Base-by-base conservation (phyloP, 495 filamentous ascomycete species). In the Annulohypoxylon moriforme region DNA sequence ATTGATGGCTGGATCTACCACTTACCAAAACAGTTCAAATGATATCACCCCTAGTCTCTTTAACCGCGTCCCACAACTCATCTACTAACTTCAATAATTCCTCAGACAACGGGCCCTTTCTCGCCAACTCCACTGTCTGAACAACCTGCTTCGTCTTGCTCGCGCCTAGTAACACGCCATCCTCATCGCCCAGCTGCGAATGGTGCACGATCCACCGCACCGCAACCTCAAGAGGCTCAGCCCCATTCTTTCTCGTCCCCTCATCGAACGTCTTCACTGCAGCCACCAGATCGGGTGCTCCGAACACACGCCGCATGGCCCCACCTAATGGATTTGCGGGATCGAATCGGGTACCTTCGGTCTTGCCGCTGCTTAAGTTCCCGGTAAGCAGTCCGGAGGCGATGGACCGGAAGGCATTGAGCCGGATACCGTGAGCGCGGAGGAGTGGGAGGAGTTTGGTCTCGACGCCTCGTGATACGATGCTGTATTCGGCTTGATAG, bases 161-260 rank as follows among this genome's bases (percentile, higher is more conserved):
- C 0, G 85, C 82, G 0, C 88, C 89, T 34, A 89, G 42, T 18
- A 90, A 80, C 3, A 90, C 62, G 1, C 75, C 86, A 78, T 92
- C 88, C 27, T 84, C 82, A 0, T 75, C 78, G 0, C 79, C 81
- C 44, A 91, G 70, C 8, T 69, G 73, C 4, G 84, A 86, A 66
- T 90, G 80, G 69, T 85, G 86, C 20, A 80, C 75, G 3, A 88
- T 73, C 88, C 88, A 90, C 13, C 88, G 77, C 71, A 86, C 84
- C 13, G 86, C 85, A 29, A 90, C 73, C 47, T 85, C 85, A 8
- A 83, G 80, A 68, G 85, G 83, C 20, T 75, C 60, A 14, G 84
- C 67, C 0, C 86, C 86, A n/a, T 76, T 76, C n/a, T 80, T 75
- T 47, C 73, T 68, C 0, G 84, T 77, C 53, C 87, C 85, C 0